phyloP scores from a whole-genome alignment of 2,329 filamentous ascomycete genomes.

The Dactylellina drechsleri region DNA sequence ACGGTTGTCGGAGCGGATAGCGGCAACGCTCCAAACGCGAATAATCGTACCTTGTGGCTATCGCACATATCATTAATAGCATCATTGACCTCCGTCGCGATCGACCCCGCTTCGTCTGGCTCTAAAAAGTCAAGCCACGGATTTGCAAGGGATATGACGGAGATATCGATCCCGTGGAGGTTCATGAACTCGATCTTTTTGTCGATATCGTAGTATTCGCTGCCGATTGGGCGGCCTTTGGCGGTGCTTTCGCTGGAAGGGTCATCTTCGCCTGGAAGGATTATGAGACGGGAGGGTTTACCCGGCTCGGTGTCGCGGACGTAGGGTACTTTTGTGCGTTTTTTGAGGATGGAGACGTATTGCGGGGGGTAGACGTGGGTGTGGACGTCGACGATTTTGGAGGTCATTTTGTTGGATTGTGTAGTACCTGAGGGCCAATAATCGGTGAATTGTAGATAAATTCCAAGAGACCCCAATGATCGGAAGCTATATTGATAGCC shows the following conservation, averaged over 20 bases:
- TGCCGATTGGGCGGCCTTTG: conserved; percentile 82
- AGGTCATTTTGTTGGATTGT: conserved; percentile 6
- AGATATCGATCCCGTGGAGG: conserved; percentile 80
- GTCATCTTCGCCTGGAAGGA: conserved; percentile 70
- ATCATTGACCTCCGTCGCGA: conserved; percentile 77
- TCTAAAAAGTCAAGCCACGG: conserved; percentile 90
- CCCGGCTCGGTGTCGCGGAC: conserved; percentile 70
- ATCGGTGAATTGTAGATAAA: too few relatives aligned
- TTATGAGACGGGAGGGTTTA: conserved; percentile 68
- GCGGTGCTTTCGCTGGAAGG: conserved; percentile 64
- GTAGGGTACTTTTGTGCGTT: conserved; percentile 73
- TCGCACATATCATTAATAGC: conserved; percentile 79
- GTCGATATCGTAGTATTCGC: conserved; percentile 81
- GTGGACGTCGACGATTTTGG: conserved; percentile 72
- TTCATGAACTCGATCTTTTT: conserved; percentile 91
- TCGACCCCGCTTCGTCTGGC: conserved; percentile 69
- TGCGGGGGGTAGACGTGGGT: conserved; percentile 76
- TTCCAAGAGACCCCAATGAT: too few relatives aligned
- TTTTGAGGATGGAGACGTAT: conserved; percentile 71
- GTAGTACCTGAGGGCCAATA: not conserved
- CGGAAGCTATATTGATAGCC: too few relatives aligned
- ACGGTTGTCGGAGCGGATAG: conserved; percentile 73
- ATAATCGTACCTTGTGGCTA: conserved; percentile 74
- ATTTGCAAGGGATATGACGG: conserved; percentile 88
- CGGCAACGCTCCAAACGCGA: conserved; percentile 84